phyloP scores from a whole-genome alignment of 148 eudicot genomes.

The Beta vulgaris region DNA sequence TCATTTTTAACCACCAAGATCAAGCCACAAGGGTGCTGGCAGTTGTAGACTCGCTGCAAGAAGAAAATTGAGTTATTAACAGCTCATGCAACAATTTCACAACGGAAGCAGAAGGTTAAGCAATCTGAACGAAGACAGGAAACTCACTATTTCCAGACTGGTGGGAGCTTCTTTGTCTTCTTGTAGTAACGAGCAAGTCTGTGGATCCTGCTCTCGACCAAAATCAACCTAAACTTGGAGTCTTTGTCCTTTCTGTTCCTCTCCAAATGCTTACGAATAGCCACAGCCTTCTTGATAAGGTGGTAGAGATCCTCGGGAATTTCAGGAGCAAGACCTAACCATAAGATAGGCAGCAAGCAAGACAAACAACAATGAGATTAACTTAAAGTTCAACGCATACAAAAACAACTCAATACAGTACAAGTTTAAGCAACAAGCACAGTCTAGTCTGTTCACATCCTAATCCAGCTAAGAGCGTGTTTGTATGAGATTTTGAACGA shows the following conservation, averaged over 20 bases:
- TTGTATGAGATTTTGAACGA: no score
- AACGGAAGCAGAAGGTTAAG: background rate
- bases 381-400: background rate
- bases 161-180: conserved; percentile 44
- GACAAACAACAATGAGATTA: background rate
- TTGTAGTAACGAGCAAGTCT: conserved; percentile 41
- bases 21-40: conserved; percentile 40
- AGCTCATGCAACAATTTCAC: background rate
- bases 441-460: background rate
- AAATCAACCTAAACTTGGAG: conserved; percentile 36
- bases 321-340: conserved; percentile 35
- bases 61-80: no score
- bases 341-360: background rate
- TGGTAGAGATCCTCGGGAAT: conserved; percentile 39
- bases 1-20: background rate
- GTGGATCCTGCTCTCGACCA: conserved; percentile 40
- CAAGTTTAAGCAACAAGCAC: background rate
- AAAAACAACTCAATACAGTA: background rate
- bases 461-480: background rate
- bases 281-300: conserved; percentile 38
- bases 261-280: conserved; percentile 40
- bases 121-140: background rate
- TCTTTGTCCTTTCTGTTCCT: conserved; percentile 41
- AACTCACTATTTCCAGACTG: conserved; percentile 40
- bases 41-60: conserved; percentile 39